These are phyloP conservation scores for Thalassiosira oceanica DNA, from an alignment of 352 stramenopile genomes.

Conservation along the genomic window DNA sequence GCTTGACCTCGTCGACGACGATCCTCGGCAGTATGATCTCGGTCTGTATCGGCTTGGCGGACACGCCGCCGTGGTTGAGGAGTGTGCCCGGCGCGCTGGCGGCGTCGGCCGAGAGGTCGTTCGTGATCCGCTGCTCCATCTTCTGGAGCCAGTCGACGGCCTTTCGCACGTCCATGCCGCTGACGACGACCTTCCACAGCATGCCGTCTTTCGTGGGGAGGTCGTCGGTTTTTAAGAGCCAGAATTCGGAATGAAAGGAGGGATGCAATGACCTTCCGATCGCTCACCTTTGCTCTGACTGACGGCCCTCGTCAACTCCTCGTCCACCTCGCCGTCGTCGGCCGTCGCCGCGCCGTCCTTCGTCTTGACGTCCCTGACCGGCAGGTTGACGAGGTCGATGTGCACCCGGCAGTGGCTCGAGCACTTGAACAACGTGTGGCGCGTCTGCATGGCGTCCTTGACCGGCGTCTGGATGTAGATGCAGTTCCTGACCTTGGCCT, in stretches of 20 bases:
- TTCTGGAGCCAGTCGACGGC: slow-evolving; percentile 65
- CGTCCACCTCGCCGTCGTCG: slow-evolving; percentile 27
- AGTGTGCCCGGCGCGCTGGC: background rate
- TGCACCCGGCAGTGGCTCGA: slow-evolving; percentile 51
- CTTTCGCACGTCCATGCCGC: slow-evolving; percentile 56
- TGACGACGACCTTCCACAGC: slow-evolving; percentile 75
- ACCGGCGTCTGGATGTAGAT: slow-evolving; percentile 69
- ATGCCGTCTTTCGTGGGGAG: slow-evolving; percentile 65
- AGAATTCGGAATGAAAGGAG: no score
- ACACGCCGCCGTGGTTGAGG: background rate
- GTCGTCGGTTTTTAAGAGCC: no score
- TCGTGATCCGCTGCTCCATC: slow-evolving; percentile 15
- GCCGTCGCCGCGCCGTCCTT: background rate
- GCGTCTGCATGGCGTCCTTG: slow-evolving; percentile 55
- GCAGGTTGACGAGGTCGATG: slow-evolving; percentile 40
- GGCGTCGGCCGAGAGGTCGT: background rate
- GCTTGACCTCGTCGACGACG: slow-evolving; percentile 68
- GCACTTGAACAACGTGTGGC: slow-evolving; percentile 67
- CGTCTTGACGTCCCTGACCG: slow-evolving; percentile 16
- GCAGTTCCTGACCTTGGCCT: slow-evolving; percentile 55
- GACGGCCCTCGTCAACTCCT: slow-evolving; percentile 45
- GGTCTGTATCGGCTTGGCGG: slow-evolving; percentile 9
- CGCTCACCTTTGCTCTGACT: no score
- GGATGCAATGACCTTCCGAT: no score
- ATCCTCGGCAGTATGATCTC: slow-evolving; percentile 73